phyloP scores from a whole-genome alignment of 805 yeast genomes.

The Saccharomycopsis javanensis region DNA sequence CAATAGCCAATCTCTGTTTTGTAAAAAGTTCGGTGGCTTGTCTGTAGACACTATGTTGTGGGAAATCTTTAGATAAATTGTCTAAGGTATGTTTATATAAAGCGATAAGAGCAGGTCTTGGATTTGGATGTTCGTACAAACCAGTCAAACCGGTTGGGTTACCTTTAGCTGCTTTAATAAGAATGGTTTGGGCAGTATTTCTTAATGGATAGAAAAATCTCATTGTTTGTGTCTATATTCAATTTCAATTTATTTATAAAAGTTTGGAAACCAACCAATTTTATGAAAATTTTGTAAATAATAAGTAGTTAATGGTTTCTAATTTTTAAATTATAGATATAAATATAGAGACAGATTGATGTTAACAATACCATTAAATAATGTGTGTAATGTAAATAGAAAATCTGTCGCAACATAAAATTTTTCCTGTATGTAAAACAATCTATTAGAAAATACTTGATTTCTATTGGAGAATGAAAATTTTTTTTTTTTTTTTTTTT shows the following conservation, averaged over 20 bases:
- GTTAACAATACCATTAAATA: no score
- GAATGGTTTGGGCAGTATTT: slow-evolving; percentile 14
- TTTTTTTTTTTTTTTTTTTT: not conserved
- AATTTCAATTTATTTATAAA: not conserved
- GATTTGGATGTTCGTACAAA: slow-evolving; percentile 68
- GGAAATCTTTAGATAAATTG: slow-evolving; percentile 50
- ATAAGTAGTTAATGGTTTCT: not conserved
- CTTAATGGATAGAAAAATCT: slow-evolving; percentile 15
- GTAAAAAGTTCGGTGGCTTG: slow-evolving; percentile 67
- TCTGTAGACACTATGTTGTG: slow-evolving; percentile 64
- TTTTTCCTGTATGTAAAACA: not conserved
- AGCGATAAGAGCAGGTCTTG: slow-evolving; percentile 66
- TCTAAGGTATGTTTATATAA: slow-evolving; percentile 62
- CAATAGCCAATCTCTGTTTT: slow-evolving; percentile 55
- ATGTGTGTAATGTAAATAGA: no score
- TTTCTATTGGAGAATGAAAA: not conserved
- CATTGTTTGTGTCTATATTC: slow-evolving; percentile 5
- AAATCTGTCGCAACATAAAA: not conserved
- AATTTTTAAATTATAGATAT: no score
- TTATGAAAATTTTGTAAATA: no score
- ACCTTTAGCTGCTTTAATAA: slow-evolving; percentile 31
- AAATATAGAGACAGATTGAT: no score
- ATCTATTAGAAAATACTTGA: not conserved
- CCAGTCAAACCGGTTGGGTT: slow-evolving; percentile 80
- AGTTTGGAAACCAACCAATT: no score